Conservation (phyloP, 345 rosid species). For the Linum lewisii region DNA sequence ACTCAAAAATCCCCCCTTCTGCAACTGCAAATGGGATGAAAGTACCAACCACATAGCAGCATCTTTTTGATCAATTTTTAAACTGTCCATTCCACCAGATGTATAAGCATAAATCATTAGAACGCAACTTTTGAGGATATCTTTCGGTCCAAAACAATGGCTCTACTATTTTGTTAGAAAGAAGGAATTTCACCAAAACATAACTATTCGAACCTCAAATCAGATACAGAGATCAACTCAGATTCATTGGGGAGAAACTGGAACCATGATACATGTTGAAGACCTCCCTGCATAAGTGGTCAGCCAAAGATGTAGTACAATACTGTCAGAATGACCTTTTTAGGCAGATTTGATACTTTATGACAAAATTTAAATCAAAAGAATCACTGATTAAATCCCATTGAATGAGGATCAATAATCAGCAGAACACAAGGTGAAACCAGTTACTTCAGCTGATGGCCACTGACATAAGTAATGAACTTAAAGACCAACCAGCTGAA, state of each 20-base stretch:
- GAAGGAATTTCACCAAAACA: not conserved
- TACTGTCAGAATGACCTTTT: not conserved
- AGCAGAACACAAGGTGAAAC: too few relatives aligned
- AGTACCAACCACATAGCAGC: slow-evolving; percentile 73
- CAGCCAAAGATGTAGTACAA: not conserved
- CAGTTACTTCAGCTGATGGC: too few relatives aligned
- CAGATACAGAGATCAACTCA: slow-evolving; percentile 56
- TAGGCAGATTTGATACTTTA: not conserved
- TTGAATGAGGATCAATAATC: too few relatives aligned
- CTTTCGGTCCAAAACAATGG: not conserved
- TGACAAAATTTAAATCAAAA: too few relatives aligned
- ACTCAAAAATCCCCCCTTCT: slow-evolving; percentile 76
- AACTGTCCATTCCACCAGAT: slow-evolving; percentile 32
- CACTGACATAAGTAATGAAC: too few relatives aligned
- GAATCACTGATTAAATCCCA: too few relatives aligned
- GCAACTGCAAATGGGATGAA: slow-evolving; percentile 81
- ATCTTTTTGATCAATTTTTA: slow-evolving; percentile 76
- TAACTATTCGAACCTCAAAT: slow-evolving; percentile 48
- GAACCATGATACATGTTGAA: slow-evolving; percentile 86
- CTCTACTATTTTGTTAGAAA: not conserved
- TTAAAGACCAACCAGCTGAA: too few relatives aligned
- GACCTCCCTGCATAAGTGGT: slow-evolving; percentile 55
- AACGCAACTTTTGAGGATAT: not conserved
- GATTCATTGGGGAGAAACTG: slow-evolving; percentile 88
- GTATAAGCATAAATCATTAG: not conserved